Percentiles rank a stretch among this genome's conserved stretches.
phyloP scores from a whole-genome alignment of 495 filamentous ascomycete genomes.

The Podospora pseudoanserina region DNA sequence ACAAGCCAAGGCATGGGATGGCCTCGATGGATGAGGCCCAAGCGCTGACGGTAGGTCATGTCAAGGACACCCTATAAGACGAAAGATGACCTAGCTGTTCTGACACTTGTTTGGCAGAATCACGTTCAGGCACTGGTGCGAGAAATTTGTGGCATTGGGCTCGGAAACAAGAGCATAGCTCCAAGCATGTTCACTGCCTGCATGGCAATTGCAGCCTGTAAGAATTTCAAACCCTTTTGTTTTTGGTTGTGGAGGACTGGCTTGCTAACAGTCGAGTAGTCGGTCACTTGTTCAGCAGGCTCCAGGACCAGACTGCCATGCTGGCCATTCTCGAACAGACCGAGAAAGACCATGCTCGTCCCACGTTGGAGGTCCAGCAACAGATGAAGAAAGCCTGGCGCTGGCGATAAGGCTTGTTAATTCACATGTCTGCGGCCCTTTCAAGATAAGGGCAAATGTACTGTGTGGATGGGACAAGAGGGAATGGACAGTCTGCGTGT shows the following conservation, averaged over 20 bases:
- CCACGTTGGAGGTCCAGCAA: slow-evolving; percentile 9
- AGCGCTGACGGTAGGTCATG: neutral
- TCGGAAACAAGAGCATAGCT: slow-evolving; percentile 49
- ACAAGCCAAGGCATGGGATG: neutral
- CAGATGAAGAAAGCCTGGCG: slow-evolving; percentile 4
- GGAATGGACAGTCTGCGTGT: neutral
- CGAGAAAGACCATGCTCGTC: slow-evolving; percentile 16
- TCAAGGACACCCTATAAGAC: neutral
- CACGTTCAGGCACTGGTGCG: slow-evolving; percentile 43
- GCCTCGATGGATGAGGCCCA: neutral
- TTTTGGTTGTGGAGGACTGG: neutral
- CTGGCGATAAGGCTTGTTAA: neutral
- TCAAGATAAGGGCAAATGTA: neutral
- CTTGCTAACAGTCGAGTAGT: slow-evolving; percentile 29
- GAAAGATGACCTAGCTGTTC: neutral
- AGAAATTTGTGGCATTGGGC: slow-evolving; percentile 50
- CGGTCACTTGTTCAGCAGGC: slow-evolving; percentile 23
- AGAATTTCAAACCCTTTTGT: slow-evolving; percentile 17
- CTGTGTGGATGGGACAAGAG: neutral
- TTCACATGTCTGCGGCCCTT: neutral
- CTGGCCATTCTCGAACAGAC: slow-evolving; percentile 13
- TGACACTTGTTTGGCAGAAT: slow-evolving; percentile 23
- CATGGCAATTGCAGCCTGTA: slow-evolving; percentile 52
- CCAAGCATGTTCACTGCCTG: slow-evolving; percentile 54
- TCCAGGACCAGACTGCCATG: slow-evolving; percentile 8